Base-by-base conservation (phyloP, 2,329 filamentous ascomycete species). In the Sporothrix globosa region DNA sequence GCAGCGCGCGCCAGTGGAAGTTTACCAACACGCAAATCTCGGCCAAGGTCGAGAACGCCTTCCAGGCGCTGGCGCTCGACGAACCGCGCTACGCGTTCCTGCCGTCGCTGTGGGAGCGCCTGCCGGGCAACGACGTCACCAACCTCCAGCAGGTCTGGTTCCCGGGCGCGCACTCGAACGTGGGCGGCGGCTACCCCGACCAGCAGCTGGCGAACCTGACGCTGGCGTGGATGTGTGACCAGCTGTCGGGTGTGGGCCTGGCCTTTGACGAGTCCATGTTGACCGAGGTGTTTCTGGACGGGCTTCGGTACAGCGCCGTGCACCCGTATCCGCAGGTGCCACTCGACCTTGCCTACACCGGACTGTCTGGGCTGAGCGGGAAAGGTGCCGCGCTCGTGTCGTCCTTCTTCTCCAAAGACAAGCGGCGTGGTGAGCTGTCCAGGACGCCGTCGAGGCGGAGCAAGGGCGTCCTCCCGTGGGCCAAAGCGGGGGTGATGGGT, bases 161-260 rank as follows among this genome's bases (percentile, higher is more conserved):
- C 75, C 85, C 88, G 0, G 88, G 88, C 13, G 84, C 83, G 68
- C 89, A 91, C 75, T 85, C 84, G 10, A 87, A 89, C 73, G 85
- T 89, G 53, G 88, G 88, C 27, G 88, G 88, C 30, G 88, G 88
- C 1, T 88, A 86, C 85, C 68, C 74, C 46, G 78, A 80, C 66
- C 78, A 80, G 74, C 76, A 78, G 70, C 74, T 79, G 0, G 75
- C 77, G 34, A 74, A 77, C 54, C 77, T 79, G 14, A 75, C 78
- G 1, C 74, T 80, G 3, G 77, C 78, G 0, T 80, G 78, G 78
- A 79, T 80, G 74, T 77, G 76, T 67, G 78, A 80, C 73, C 78
- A 79, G 69, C 77, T 80, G 19, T 73, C 77, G 1, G 72, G n/a
- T 0, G 70, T 79, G 34, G 78, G 78, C 53, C 67, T 79, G n/a